These are phyloP conservation scores for Magnusiomyces sp. DNA, from an alignment of 1,139 yeast species.

Conservation along the genomic window DNA sequence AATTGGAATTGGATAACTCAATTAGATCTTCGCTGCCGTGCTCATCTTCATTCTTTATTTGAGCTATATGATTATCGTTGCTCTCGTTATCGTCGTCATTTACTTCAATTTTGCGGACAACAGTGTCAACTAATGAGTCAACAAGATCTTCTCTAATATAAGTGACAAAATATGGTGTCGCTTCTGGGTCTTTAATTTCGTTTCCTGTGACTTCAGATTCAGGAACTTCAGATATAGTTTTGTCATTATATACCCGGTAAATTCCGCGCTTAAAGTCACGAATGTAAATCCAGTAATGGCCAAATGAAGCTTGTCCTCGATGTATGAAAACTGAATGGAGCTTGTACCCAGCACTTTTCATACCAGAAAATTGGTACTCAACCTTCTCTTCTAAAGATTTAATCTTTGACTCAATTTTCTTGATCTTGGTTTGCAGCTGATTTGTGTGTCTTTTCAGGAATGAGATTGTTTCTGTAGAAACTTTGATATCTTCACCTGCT, in stretches of 20 bases:
- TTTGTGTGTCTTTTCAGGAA: conserved; percentile 2
- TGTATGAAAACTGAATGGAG: conserved; percentile 90
- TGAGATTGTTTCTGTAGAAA: not conserved
- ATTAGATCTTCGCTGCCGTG: not conserved
- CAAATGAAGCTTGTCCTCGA: conserved; percentile 91
- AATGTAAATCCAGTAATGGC: conserved; percentile 95
- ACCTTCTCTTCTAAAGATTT: conserved; percentile 6
- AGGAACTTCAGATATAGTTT: conserved; percentile 72
- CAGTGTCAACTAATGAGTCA: conserved; percentile 55
- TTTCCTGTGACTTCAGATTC: conserved; percentile 62
- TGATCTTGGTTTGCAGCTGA: not conserved
- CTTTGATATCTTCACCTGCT: not conserved
- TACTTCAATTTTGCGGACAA: conserved; percentile 18
- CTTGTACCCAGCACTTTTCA: conserved; percentile 51
- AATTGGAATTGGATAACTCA: too few species aligned
- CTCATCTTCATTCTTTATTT: not conserved
- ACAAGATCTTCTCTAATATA: conserved; percentile 63
- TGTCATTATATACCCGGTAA: conserved; percentile 90
- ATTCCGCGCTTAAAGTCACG: conserved; percentile 58
- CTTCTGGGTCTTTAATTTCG: conserved; percentile 54
- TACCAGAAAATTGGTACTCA: conserved; percentile 12
- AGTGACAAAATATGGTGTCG: conserved; percentile 88
- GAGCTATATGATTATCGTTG: not conserved
- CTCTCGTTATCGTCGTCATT: not conserved
- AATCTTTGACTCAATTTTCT: too few species aligned